phyloP scores from a whole-genome alignment of 2,329 filamentous ascomycete species.

The Beauveria rudraprayagi region DNA sequence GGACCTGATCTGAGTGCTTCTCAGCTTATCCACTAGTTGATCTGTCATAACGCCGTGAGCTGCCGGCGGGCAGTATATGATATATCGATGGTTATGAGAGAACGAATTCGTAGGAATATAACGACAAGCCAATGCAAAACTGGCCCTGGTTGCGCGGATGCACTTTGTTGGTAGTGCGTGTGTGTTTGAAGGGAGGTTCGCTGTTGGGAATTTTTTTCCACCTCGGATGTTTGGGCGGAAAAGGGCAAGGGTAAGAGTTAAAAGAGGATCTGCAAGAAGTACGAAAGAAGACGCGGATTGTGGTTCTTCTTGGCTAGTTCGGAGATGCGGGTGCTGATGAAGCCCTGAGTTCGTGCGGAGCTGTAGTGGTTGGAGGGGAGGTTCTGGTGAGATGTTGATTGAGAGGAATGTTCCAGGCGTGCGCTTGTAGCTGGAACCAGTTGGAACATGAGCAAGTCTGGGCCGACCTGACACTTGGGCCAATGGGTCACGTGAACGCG shows the following conservation, averaged over 20 bases:
- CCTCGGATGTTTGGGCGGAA: not conserved
- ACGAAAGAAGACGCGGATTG: not conserved
- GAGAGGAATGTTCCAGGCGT: slow-evolving; percentile 11
- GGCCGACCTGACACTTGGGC: not conserved
- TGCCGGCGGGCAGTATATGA: slow-evolving; percentile 19
- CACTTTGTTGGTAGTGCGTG: slow-evolving; percentile 3
- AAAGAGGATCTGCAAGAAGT: not conserved
- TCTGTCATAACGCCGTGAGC: slow-evolving; percentile 33
- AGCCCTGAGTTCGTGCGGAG: slow-evolving; percentile 7
- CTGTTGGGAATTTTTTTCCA: slow-evolving; percentile 7
- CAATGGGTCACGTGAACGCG: slow-evolving; percentile 26
- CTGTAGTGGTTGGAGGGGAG: not conserved
- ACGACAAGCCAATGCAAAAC: slow-evolving; percentile 12
- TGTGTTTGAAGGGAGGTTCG: slow-evolving; percentile 4
- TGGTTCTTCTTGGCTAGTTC: not conserved
- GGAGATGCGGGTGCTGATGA: not conserved
- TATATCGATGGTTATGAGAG: slow-evolving; percentile 5
- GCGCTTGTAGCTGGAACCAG: not conserved
- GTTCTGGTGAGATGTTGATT: slow-evolving; percentile 8
- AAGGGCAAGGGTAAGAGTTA: not conserved
- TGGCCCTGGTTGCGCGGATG: slow-evolving; percentile 11
- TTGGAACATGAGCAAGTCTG: not conserved
- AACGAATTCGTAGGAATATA: slow-evolving; percentile 12
- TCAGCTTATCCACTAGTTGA: slow-evolving; percentile 37
- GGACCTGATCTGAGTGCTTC: slow-evolving; percentile 34